Evolutionary conservation across 1,284 basidiomycete genomes (phyloP).

Genomic region (Boletus nobilissimus): DNA sequence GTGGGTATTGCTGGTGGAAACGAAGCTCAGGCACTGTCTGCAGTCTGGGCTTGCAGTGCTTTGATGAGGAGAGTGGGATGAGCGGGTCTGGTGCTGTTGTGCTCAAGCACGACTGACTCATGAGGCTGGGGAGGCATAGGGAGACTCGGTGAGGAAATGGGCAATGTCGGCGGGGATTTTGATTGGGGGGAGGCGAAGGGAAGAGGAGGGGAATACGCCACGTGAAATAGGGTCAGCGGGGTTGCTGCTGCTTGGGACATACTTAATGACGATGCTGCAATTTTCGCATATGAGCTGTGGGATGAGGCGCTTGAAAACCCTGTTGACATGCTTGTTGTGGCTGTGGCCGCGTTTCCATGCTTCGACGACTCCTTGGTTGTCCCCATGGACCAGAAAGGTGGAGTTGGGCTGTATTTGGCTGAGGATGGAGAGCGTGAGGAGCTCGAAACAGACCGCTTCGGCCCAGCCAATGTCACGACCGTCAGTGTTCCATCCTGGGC

Average conservation of each 20-base stretch:
- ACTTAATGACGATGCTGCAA: too few species aligned
- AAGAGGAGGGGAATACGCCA: background rate
- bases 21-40: too few species aligned
- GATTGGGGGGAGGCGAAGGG: background rate
- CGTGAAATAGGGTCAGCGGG: background rate
- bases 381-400: background rate
- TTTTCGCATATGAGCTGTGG: too few species aligned
- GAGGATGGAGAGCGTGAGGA: constrained; percentile 20
- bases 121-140: too few species aligned
- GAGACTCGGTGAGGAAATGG: too few species aligned
- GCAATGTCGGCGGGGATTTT: background rate
- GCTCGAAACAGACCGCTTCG: constrained; percentile 5
- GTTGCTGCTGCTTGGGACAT: background rate
- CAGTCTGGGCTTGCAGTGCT: too few species aligned
- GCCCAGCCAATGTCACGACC: constrained; percentile 45
- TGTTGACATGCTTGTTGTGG: background rate
- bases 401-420: background rate
- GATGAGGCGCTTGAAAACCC: background rate
- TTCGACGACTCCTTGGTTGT: background rate
- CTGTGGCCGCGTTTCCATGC: background rate
- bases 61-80: too few species aligned
- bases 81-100: too few species aligned
- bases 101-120: too few species aligned
- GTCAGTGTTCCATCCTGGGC: background rate
- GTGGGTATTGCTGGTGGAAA: too few species aligned